These are phyloP conservation scores for Taiozyma sp. DNA, from an alignment of 1,139 yeast genomes.

Conservation along the genomic window DNA sequence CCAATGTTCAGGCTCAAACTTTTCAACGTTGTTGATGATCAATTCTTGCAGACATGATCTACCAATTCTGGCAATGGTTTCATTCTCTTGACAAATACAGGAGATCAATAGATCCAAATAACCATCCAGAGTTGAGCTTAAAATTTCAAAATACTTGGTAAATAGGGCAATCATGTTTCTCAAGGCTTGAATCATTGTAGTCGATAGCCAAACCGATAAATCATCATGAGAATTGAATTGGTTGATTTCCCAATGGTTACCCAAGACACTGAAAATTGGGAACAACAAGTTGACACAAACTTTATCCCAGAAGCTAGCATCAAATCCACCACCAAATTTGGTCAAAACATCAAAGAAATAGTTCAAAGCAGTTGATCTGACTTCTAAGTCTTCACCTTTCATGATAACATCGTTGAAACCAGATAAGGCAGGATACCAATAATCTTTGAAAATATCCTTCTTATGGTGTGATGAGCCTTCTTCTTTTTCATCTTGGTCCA, in stretches of 20 bases:
- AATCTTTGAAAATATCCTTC: constrained; percentile 33
- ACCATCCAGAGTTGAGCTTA: constrained; percentile 71
- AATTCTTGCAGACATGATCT: constrained; percentile 81
- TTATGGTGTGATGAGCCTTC: constrained; percentile 32
- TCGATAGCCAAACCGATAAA: constrained; percentile 91
- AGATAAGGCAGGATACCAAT: constrained; percentile 70
- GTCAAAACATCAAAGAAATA: constrained; percentile 77
- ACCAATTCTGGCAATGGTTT: constrained; percentile 93
- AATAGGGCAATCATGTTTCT: constrained; percentile 83
- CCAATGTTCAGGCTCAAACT: constrained; percentile 72
- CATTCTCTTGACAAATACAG: constrained; percentile 95
- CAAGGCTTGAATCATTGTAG: constrained; percentile 93
- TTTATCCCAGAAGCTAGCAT: constrained; percentile 74
- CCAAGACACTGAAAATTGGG: constrained; percentile 84
- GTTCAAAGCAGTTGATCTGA: constrained; percentile 82
- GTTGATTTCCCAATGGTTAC: constrained; percentile 70
- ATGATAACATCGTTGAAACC: constrained; percentile 86
- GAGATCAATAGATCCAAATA: constrained; percentile 73
- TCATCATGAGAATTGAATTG: constrained; percentile 71
- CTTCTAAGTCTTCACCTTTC: constrained; percentile 94
- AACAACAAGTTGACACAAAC: constrained; percentile 75
- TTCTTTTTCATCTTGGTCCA: constrained; percentile 45
- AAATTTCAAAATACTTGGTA: constrained; percentile 71
- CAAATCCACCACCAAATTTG: constrained; percentile 75
- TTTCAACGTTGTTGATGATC: constrained; percentile 66